Evolutionary conservation across 2,329 filamentous ascomycete genomes (phyloP), one percentile per base, ranked within the genome.

Genomic region (Rhinocladiella mackenziei): DNA sequence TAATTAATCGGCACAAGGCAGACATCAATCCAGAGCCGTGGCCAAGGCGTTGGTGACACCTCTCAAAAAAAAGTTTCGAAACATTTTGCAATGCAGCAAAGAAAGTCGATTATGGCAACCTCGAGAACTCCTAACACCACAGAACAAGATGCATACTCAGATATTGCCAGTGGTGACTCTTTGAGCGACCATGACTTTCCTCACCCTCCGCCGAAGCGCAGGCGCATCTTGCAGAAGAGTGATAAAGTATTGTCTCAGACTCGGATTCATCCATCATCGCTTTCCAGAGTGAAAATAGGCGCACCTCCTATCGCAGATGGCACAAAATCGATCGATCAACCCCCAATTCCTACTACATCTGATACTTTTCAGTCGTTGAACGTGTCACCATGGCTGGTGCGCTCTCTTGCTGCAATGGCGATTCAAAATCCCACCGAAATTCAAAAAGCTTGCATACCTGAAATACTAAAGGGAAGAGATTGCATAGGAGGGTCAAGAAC

Each of bases 401-500:
- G 83, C 49, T 91, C 91, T 1, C 73, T 98, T 20, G 67, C 73
- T 14, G 73, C 76, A 19, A 81, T 87, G 77, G 87, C 89, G 20
- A 96, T 98, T 62, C 86, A 80, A 60, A 76, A 83, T 45, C 92
- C 92, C 0, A 98, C 92, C 0, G 84, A 84, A 11, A 97, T 98
- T 71, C 92, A 98, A 59, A 87, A 85, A 59, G 83, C 81, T 39
- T 94, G 87, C 62, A 97, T 98, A 59, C 89, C 91, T 1, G 85
- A 92, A 62, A 96, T 97, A 48, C 65, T 98, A 23, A 83, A 87
- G 57, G 92, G 92, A 4, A 78, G 86, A 57, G 89, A 98, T 67
- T 96, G 89, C 62, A 96, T 98, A 57, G 92, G 92, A 61, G 89
- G 89, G 26, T 94, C 87, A 61, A 78, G 89, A 51, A 98, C 92